phyloP scores from a whole-genome alignment of 2,329 filamentous ascomycete species.

The Penicillium olsonii region DNA sequence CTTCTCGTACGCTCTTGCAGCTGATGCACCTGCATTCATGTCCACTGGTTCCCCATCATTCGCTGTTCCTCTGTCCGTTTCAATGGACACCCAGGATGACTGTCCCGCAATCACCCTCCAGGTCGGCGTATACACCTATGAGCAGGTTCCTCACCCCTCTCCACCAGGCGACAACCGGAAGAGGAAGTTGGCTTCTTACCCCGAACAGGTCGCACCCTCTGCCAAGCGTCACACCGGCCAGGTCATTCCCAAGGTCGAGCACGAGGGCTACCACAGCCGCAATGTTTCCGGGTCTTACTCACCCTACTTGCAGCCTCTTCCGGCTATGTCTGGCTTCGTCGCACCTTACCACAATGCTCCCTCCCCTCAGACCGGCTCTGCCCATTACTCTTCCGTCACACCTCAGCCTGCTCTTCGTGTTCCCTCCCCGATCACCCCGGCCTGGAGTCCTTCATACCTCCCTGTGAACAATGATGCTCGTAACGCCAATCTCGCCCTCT shows the following conservation, averaged over 20 bases:
- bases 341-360: slow-evolving; percentile 38
- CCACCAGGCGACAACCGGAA: slow-evolving; percentile 53
- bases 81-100: slow-evolving; percentile 60
- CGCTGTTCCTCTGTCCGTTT: slow-evolving; percentile 60
- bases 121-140: slow-evolving; percentile 65
- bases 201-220: slow-evolving; percentile 49
- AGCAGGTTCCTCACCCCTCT: slow-evolving; percentile 46
- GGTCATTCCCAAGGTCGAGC: slow-evolving; percentile 51
- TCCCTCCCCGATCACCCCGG: slow-evolving; percentile 50
- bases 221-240: slow-evolving; percentile 50
- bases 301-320: slow-evolving; percentile 53
- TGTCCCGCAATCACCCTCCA: slow-evolving; percentile 53
- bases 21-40: slow-evolving; percentile 69
- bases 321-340: slow-evolving; percentile 42
- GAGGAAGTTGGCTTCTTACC: slow-evolving; percentile 57
- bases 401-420: slow-evolving; percentile 49
- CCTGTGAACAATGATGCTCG: slow-evolving; percentile 47
- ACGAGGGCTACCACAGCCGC: slow-evolving; percentile 53
- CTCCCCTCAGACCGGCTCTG: slow-evolving; percentile 44
- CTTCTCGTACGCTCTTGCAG: slow-evolving; percentile 71
- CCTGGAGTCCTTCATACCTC: slow-evolving; percentile 52
- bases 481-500: slow-evolving; percentile 45
- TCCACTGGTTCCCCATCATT: slow-evolving; percentile 57
- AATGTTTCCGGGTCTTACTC: slow-evolving; percentile 51
- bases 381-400: slow-evolving; percentile 44